Evolutionary conservation across 2,329 filamentous ascomycete species (phyloP).

Genomic region (Pseudohalonectria lignicola): DNA sequence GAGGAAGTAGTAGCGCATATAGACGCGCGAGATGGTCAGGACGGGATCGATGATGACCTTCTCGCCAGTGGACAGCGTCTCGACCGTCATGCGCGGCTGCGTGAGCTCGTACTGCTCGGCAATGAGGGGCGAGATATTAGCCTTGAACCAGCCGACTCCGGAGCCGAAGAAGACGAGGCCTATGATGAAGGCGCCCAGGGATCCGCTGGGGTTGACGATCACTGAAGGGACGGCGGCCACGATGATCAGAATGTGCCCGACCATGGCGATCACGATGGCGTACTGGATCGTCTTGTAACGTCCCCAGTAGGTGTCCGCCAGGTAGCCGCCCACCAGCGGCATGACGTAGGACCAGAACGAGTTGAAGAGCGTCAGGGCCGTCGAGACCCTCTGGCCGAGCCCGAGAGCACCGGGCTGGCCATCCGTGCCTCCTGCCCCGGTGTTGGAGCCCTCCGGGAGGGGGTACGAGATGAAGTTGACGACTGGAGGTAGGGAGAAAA

Average conservation of each 20-base stretch:
- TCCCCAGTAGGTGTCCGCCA: slow-evolving; percentile 62
- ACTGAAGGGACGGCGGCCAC: slow-evolving; percentile 52
- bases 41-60: slow-evolving; percentile 61
- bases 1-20: slow-evolving; percentile 53
- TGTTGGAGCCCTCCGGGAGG: slow-evolving; percentile 40
- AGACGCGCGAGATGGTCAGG: slow-evolving; percentile 56
- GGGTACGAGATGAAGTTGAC: slow-evolving; percentile 48
- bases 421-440: slow-evolving; percentile 30
- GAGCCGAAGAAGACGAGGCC: slow-evolving; percentile 43
- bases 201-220: slow-evolving; percentile 43
- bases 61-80: slow-evolving; percentile 44
- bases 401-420: slow-evolving; percentile 40
- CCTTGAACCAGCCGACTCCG: slow-evolving; percentile 72
- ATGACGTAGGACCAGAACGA: slow-evolving; percentile 39
- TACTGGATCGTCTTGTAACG: slow-evolving; percentile 64
- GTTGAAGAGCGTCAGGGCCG: slow-evolving; percentile 40
- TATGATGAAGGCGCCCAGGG: slow-evolving; percentile 58
- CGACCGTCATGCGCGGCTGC: slow-evolving; percentile 44
- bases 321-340: slow-evolving; percentile 24
- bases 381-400: slow-evolving; percentile 46
- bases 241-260: slow-evolving; percentile 57
- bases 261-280: slow-evolving; percentile 52
- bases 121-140: slow-evolving; percentile 65
- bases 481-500: background rate
- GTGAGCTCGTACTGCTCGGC: slow-evolving; percentile 53